These are phyloP conservation scores for Verticillium isaacii DNA, from an alignment of 2,329 filamentous ascomycete genomes.

Conservation along the genomic window DNA sequence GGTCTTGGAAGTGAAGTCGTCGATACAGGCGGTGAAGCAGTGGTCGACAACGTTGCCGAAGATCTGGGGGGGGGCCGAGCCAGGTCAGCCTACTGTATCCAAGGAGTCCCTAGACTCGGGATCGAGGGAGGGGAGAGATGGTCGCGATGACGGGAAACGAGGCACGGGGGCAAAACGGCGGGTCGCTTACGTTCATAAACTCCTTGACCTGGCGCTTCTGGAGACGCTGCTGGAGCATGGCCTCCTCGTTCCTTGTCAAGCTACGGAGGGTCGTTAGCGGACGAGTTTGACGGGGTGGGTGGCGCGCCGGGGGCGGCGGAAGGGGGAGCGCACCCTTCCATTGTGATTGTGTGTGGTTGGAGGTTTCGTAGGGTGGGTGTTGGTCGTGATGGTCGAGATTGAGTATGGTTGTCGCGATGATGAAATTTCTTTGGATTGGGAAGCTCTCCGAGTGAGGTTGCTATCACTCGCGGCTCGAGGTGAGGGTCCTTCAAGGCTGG, in stretches of 20 bases:
- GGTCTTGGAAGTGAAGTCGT: conserved; percentile 97
- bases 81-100: conserved; percentile 1
- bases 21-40: conserved; percentile 97
- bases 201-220: conserved; percentile 99
- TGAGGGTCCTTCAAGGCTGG: background rate
- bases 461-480: background rate
- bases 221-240: conserved; percentile 90
- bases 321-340: conserved; percentile 16
- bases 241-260: conserved; percentile 76
- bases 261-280: conserved; percentile 22
- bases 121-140: background rate
- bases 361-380: background rate
- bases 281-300: background rate
- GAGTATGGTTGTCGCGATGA: conserved; percentile 10
- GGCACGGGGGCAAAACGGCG: background rate
- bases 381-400: background rate
- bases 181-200: conserved; percentile 79
- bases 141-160: conserved; percentile 13
- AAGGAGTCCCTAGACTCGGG: background rate
- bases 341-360: background rate
- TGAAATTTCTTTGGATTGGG: conserved; percentile 13
- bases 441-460: background rate
- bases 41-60: conserved; percentile 69
- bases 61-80: conserved; percentile 33
- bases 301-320: background rate